Conservation (phyloP, 1,284 basidiomycete genomes). For the Phlebopus sp. region DNA sequence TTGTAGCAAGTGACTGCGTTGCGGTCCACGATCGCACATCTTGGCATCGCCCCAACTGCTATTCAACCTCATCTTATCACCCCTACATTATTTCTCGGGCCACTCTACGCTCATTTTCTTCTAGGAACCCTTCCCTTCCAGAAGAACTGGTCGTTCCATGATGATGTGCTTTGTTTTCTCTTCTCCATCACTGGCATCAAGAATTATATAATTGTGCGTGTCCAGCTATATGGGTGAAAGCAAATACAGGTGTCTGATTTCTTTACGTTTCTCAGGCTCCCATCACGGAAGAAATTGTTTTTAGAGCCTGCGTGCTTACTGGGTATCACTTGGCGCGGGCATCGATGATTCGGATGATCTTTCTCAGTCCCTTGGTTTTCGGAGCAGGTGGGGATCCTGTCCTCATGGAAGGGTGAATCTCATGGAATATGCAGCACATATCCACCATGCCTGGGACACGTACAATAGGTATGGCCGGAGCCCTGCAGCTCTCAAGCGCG, state of each 20-base stretch:
- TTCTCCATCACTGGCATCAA: conserved; percentile 59
- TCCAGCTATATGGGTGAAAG: background rate
- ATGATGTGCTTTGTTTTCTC: conserved; percentile 42
- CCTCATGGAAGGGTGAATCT: conserved; percentile 9
- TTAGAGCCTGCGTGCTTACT: conserved; percentile 80
- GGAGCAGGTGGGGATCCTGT: conserved; percentile 63
- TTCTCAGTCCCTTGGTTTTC: conserved; percentile 83
- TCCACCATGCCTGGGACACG: conserved; percentile 87
- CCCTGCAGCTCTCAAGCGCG: conserved; percentile 55
- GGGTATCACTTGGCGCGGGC: conserved; percentile 70
- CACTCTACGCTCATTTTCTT: conserved; percentile 68
- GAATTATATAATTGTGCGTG: conserved; percentile 77
- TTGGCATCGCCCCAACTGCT: conserved; percentile 22
- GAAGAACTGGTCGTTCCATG: conserved; percentile 44
- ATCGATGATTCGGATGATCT: conserved; percentile 60
- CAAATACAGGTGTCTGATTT: conserved; percentile 3
- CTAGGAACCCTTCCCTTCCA: conserved; percentile 62
- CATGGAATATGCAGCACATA: conserved; percentile 61
- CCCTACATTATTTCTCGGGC: conserved; percentile 80
- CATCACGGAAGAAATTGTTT: conserved; percentile 90
- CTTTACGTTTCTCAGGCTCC: conserved; percentile 59
- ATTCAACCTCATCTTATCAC: conserved; percentile 66
- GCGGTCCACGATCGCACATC: conserved; percentile 14
- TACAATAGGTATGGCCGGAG: conserved; percentile 73
- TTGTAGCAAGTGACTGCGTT: conserved; percentile 16